These are phyloP conservation scores for Ochromonadaceae sp. DNA, from an alignment of 352 stramenopile genomes.

Conservation along the genomic window DNA sequence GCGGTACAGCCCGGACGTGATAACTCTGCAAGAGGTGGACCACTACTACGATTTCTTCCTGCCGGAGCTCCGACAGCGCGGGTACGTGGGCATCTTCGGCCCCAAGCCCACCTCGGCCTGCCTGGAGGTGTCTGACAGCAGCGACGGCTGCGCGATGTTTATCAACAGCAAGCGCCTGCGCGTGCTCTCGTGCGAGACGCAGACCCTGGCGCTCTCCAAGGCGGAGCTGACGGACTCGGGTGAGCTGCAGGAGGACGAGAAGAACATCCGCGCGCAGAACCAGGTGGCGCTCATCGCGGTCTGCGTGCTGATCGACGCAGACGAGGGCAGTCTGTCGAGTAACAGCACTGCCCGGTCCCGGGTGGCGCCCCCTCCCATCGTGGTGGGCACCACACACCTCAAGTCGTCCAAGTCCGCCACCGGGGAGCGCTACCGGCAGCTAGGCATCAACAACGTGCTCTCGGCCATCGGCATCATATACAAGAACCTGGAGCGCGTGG, in stretches of 20 bases:
- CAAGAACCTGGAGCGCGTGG: neutral
- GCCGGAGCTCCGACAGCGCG: neutral
- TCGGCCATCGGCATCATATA: neutral
- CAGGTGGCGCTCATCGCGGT: slow-evolving; percentile 5
- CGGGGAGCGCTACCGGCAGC: neutral
- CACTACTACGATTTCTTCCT: slow-evolving; percentile 23
- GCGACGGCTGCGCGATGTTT: slow-evolving; percentile 25
- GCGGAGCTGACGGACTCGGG: neutral
- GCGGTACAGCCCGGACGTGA: slow-evolving; percentile 18
- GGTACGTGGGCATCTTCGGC: slow-evolving; percentile 21
- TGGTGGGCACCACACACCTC: slow-evolving; percentile 15
- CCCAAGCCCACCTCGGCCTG: slow-evolving; percentile 17
- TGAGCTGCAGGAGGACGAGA: neutral
- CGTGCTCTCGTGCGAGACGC: neutral
- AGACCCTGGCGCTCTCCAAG: slow-evolving; percentile 1
- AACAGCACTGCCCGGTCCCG: no score
- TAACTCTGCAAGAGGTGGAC: slow-evolving; percentile 25
- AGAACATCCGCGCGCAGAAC: neutral
- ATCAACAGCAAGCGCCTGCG: neutral
- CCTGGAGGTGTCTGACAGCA: slow-evolving; percentile 9
- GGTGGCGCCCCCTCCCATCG: neutral
- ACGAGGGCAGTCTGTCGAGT: no score
- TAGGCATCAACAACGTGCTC: neutral
- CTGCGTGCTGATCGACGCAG: neutral
- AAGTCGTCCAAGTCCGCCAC: slow-evolving; percentile 1